Percentiles rank a stretch among this genome's conserved stretches.
Evolutionary conservation across 2,329 filamentous ascomycete genomes (phyloP).

Genomic region (Macrophomina tecta): DNA sequence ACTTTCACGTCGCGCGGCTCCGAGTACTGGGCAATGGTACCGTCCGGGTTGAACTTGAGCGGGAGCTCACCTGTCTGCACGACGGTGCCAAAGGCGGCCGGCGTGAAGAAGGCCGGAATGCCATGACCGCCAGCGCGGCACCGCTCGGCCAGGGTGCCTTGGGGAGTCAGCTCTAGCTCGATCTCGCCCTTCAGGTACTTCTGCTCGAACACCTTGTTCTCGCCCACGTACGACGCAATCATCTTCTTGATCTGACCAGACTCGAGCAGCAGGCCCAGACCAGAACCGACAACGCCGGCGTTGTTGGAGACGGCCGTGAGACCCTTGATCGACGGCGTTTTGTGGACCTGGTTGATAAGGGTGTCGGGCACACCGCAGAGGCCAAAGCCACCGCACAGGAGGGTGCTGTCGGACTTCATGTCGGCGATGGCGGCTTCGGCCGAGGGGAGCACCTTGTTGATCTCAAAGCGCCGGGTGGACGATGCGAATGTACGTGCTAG

Average conservation of each 20-base stretch:
- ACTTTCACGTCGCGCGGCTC: slow-evolving; percentile 72
- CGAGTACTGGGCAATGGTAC: slow-evolving; percentile 68
- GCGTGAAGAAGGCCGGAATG: slow-evolving; percentile 81
- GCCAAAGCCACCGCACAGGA: slow-evolving; percentile 47
- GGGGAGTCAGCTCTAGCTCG: slow-evolving; percentile 76
- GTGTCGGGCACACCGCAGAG: slow-evolving; percentile 48
- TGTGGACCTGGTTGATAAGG: slow-evolving; percentile 47
- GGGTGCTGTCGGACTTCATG: slow-evolving; percentile 45
- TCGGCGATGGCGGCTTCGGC: slow-evolving; percentile 47
- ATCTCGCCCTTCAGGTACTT: slow-evolving; percentile 78
- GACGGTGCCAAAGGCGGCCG: slow-evolving; percentile 70
- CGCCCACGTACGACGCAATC: slow-evolving; percentile 76
- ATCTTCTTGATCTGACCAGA: slow-evolving; percentile 74
- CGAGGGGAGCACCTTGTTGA: slow-evolving; percentile 48
- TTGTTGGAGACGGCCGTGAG: slow-evolving; percentile 84
- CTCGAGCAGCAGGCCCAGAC: slow-evolving; percentile 71
- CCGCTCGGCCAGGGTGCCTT: slow-evolving; percentile 76
- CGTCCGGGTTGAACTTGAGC: slow-evolving; percentile 63
- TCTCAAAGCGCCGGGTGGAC: slow-evolving; percentile 39
- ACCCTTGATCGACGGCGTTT: slow-evolving; percentile 51
- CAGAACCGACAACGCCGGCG: slow-evolving; percentile 72
- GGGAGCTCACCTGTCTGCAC: slow-evolving; percentile 73
- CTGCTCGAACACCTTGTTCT: slow-evolving; percentile 77
- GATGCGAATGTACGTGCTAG: slow-evolving; percentile 46
- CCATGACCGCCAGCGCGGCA: slow-evolving; percentile 75